Evolutionary conservation across 2,329 filamentous ascomycete genomes (phyloP).

Genomic region (Ophiosphaerella narmari): DNA sequence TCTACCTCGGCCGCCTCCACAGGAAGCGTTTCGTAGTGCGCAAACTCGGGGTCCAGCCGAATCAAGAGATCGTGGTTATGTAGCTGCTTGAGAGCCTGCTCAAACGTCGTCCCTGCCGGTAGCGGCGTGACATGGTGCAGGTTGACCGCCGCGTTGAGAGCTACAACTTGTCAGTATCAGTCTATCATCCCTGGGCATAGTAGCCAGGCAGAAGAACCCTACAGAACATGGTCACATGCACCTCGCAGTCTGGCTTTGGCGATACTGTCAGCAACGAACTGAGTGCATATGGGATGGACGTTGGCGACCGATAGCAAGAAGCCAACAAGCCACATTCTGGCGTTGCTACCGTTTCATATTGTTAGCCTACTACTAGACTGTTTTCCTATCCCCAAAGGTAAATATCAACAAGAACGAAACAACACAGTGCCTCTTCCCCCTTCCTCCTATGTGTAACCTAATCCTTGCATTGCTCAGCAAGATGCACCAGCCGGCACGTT

Average conservation of each 20-base stretch:
- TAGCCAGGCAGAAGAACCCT: slow-evolving; percentile 5
- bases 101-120: slow-evolving; percentile 27
- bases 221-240: slow-evolving; percentile 34
- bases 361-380: neutral
- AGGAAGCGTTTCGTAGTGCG: slow-evolving; percentile 36
- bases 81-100: slow-evolving; percentile 25
- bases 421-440: too few relatives aligned
- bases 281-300: neutral
- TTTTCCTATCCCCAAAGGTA: too few relatives aligned
- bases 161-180: slow-evolving; percentile 11
- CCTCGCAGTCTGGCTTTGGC: neutral
- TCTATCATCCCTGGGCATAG: too few relatives aligned
- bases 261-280: neutral
- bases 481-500: slow-evolving; percentile 45
- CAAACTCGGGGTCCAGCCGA: slow-evolving; percentile 43
- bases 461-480: slow-evolving; percentile 25
- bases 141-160: slow-evolving; percentile 37
- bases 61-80: slow-evolving; percentile 46
- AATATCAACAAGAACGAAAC: too few relatives aligned
- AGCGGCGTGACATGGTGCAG: slow-evolving; percentile 43
- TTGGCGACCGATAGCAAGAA: neutral
- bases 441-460: too few relatives aligned
- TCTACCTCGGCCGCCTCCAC: slow-evolving; percentile 17
- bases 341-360: slow-evolving; percentile 11
- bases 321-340: neutral